Evolutionary conservation across 257 asterid species (phyloP).

Genomic region (Solanum bukasovii): DNA sequence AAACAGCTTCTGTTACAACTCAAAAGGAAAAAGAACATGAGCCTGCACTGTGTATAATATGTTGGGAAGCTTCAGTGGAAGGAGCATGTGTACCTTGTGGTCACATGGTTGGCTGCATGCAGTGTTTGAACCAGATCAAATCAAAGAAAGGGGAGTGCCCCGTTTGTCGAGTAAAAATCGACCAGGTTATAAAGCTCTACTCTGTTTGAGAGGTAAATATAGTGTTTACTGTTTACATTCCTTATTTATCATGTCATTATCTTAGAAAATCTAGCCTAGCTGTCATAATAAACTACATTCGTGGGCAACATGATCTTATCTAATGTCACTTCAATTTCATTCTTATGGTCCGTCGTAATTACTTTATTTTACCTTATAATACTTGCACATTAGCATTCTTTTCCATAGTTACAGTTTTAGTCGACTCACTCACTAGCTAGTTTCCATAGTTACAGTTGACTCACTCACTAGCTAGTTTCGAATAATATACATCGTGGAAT

Average conservation of each 20-base stretch:
- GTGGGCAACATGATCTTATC: background rate
- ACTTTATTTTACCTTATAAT: background rate
- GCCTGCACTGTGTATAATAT: slow-evolving; percentile 5
- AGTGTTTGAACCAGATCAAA: slow-evolving; percentile 8
- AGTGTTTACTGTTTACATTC: background rate
- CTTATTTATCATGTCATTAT: background rate
- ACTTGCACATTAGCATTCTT: background rate
- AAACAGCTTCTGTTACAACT: background rate
- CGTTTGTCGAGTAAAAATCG: slow-evolving; percentile 2
- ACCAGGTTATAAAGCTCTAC: slow-evolving; percentile 6
- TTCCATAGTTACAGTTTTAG: background rate
- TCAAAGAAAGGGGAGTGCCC: slow-evolving; percentile 5
- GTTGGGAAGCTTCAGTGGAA: slow-evolving; percentile 11
- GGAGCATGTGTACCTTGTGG: slow-evolving; percentile 15
- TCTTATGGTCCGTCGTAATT: background rate
- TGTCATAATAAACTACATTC: background rate
- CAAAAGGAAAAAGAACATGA: background rate
- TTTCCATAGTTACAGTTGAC: background rate
- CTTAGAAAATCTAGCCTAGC: background rate
- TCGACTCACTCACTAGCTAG: background rate
- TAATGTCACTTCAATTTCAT: background rate
- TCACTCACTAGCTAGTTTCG: background rate
- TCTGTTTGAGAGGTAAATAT: background rate
- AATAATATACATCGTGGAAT: background rate
- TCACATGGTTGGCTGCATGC: slow-evolving; percentile 12